These are phyloP conservation scores for Ogataea trehalophila DNA, from an alignment of 805 yeast genomes.

Conservation along the genomic window DNA sequence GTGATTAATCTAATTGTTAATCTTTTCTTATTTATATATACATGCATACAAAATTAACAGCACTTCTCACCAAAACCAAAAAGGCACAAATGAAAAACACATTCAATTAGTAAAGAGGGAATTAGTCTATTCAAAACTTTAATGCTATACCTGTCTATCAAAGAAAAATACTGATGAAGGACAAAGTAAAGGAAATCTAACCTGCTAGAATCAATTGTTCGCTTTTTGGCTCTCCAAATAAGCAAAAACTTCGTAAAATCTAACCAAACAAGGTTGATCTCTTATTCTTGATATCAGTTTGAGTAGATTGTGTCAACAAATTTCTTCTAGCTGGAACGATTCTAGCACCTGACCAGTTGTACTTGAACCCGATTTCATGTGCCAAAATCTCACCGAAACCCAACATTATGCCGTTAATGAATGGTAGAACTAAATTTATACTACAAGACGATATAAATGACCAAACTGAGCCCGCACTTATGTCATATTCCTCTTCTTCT, in stretches of 20 bases:
- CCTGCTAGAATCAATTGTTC: too few relatives aligned
- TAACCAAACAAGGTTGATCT: slow-evolving; percentile 4
- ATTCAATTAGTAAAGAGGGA: too few relatives aligned
- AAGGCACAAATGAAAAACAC: too few relatives aligned
- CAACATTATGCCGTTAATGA: slow-evolving; percentile 89
- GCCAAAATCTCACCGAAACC: slow-evolving; percentile 96
- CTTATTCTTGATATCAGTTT: slow-evolving; percentile 5
- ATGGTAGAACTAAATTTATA: slow-evolving; percentile 78
- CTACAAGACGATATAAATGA: slow-evolving; percentile 45
- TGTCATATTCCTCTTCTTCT: slow-evolving; percentile 5
- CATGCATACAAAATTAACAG: too few relatives aligned
- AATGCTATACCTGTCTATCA: too few relatives aligned
- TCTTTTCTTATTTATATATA: too few relatives aligned
- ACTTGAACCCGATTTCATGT: slow-evolving; percentile 81
- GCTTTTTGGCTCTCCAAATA: too few relatives aligned
- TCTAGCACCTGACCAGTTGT: slow-evolving; percentile 67
- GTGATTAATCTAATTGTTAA: too few relatives aligned
- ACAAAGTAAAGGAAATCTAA: neutral
- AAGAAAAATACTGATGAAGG: too few relatives aligned
- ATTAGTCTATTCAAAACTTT: too few relatives aligned
- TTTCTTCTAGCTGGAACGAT: slow-evolving; percentile 18
- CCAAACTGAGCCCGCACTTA: slow-evolving; percentile 29
- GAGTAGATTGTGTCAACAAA: neutral
- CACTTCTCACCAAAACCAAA: too few relatives aligned
- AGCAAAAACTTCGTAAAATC: neutral